A percentile compares a stretch with the other conserved stretches of the same genome.
phyloP scores from a whole-genome alignment of 2,329 filamentous ascomycete species.

The Neonectria sp. region DNA sequence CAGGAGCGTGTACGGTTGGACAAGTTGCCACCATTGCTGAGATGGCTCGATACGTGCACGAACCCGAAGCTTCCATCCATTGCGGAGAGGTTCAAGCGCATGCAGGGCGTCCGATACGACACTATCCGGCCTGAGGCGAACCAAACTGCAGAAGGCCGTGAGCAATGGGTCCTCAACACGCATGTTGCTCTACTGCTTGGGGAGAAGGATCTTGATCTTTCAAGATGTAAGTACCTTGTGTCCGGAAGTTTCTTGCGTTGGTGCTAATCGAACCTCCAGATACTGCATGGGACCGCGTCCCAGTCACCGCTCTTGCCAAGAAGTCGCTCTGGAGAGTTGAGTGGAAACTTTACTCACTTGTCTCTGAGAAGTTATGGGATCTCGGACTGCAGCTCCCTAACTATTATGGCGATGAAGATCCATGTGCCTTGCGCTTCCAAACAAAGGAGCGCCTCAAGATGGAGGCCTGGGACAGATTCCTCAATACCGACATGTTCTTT shows the following conservation, averaged over 20 bases:
- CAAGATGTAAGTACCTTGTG: slow-evolving; percentile 66
- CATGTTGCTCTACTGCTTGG: slow-evolving; percentile 75
- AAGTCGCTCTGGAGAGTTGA: slow-evolving; percentile 72
- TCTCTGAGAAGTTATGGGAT: slow-evolving; percentile 64
- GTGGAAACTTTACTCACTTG: slow-evolving; percentile 69
- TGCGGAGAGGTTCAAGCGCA: slow-evolving; percentile 68
- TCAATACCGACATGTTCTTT: slow-evolving; percentile 75
- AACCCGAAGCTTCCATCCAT: slow-evolving; percentile 67
- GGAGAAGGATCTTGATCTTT: slow-evolving; percentile 74
- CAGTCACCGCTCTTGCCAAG: slow-evolving; percentile 70
- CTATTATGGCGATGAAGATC: slow-evolving; percentile 65
- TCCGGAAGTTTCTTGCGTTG: not conserved
- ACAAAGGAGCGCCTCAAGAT: slow-evolving; percentile 62
- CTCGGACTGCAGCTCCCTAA: slow-evolving; percentile 67
- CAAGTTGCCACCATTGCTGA: slow-evolving; percentile 72
- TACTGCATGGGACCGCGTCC: slow-evolving; percentile 71
- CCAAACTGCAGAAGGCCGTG: slow-evolving; percentile 69
- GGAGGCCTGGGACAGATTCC: slow-evolving; percentile 68
- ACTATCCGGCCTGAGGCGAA: slow-evolving; percentile 70
- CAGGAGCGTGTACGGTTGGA: slow-evolving; percentile 68
- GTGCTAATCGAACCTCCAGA: slow-evolving; percentile 56
- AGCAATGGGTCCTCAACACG: slow-evolving; percentile 77
- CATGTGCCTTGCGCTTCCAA: slow-evolving; percentile 59
- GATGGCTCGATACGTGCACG: slow-evolving; percentile 70
- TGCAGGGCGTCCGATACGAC: slow-evolving; percentile 75